These are phyloP conservation scores for Rhypophila decipiens DNA, from an alignment of 495 filamentous ascomycete genomes.

Conservation along the genomic window DNA sequence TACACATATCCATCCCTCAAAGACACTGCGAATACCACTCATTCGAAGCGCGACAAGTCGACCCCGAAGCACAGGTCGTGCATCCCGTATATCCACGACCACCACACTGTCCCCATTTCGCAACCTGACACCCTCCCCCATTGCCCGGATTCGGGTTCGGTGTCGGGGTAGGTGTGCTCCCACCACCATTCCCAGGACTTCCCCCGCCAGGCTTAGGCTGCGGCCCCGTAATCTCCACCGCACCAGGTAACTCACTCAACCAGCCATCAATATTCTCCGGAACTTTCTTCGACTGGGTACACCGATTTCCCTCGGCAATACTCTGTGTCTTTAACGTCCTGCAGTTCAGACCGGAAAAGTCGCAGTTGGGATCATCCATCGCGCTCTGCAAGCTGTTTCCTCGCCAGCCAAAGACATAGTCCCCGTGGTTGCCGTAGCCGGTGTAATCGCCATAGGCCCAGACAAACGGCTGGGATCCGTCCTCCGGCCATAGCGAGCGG, in stretches of 20 bases:
- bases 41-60: not conserved
- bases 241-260: conserved; percentile 8
- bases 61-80: conserved; percentile 1
- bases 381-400: conserved; percentile 29
- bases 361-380: conserved; percentile 32
- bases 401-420: conserved; percentile 35
- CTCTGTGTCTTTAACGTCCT: conserved; percentile 25
- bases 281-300: conserved; percentile 21
- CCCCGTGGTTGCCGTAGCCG: conserved; percentile 31
- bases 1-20: too few species aligned
- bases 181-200: not conserved
- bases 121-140: conserved; percentile 1
- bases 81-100: conserved; percentile 1
- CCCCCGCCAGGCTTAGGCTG: conserved; percentile 10
- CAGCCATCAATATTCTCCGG: conserved; percentile 35
- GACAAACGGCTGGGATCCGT: conserved; percentile 35
- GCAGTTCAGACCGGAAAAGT: conserved; percentile 27
- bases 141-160: not conserved
- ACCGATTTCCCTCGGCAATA: conserved; percentile 30
- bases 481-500: conserved; percentile 27
- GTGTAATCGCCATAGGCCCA: conserved; percentile 34
- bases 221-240: conserved; percentile 7
- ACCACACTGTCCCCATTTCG: conserved; percentile 9
- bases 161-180: not conserved
- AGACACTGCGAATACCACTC: conserved; percentile 6